Percentiles rank a stretch among this genome's conserved stretches.
Conservation (phyloP, 495 filamentous ascomycete species). For the Tetracladium setigerum region DNA sequence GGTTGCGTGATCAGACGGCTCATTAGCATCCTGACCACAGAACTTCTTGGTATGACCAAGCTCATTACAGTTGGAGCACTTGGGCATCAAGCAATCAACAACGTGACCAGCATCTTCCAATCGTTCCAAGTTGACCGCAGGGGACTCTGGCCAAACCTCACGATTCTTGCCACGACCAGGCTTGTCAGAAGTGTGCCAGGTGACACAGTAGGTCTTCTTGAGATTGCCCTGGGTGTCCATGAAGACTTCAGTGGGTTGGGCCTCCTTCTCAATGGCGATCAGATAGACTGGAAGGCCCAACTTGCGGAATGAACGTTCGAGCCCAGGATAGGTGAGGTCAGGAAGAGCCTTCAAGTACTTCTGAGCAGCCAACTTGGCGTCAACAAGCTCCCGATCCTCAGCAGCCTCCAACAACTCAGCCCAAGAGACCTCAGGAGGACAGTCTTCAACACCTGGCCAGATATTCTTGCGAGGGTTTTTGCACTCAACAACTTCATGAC, state of each 20-base stretch:
- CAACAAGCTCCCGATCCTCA: constrained; percentile 57
- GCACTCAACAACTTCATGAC: constrained; percentile 61
- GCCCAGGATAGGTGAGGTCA: constrained; percentile 54
- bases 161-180: constrained; percentile 54
- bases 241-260: constrained; percentile 44
- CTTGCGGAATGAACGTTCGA: constrained; percentile 67
- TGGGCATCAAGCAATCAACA: constrained; percentile 39
- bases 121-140: constrained; percentile 68
- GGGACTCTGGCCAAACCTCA: constrained; percentile 53
- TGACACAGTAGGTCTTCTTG: constrained; percentile 66
- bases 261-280: constrained; percentile 65
- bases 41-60: constrained; percentile 62
- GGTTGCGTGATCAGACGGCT: constrained; percentile 34
- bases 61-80: constrained; percentile 34
- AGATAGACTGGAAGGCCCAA: constrained; percentile 58
- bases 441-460: constrained; percentile 47
- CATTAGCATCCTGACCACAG: constrained; percentile 52
- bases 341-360: constrained; percentile 69
- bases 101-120: constrained; percentile 64
- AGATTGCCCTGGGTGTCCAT: constrained; percentile 80
- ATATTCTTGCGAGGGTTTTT: constrained; percentile 62
- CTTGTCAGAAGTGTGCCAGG: constrained; percentile 56
- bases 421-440: constrained; percentile 64
- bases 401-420: constrained; percentile 52
- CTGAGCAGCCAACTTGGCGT: constrained; percentile 64